Percentiles rank a stretch among this genome's conserved stretches.
These are phyloP conservation scores for Nyctanthes arbortristis DNA, from an alignment of 257 asterid species.

Conservation along the genomic window DNA sequence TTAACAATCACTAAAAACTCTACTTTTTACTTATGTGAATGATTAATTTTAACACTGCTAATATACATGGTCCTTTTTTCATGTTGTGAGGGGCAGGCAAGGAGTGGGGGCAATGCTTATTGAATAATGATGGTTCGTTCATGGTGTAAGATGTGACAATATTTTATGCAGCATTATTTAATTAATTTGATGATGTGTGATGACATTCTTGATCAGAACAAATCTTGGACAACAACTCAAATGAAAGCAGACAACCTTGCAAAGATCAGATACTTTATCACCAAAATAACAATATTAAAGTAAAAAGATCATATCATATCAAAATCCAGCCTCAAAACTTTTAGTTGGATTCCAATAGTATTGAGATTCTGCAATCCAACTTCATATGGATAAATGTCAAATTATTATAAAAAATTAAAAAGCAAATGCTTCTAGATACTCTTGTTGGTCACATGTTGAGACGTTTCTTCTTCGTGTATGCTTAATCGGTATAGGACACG, in stretches of 20 bases:
- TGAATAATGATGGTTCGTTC: too few relatives aligned
- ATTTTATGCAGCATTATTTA: too few relatives aligned
- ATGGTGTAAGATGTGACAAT: too few relatives aligned
- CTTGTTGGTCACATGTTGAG: background rate
- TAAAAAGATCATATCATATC: slow-evolving; percentile 14
- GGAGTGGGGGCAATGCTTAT: too few relatives aligned
- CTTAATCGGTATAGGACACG: too few relatives aligned
- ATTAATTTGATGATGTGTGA: background rate
- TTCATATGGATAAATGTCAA: slow-evolving; percentile 18
- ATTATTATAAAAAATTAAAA: slow-evolving; percentile 17
- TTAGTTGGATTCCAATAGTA: slow-evolving; percentile 22
- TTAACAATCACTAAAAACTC: too few relatives aligned
- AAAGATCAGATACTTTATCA: slow-evolving; percentile 33
- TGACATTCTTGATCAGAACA: slow-evolving; percentile 10
- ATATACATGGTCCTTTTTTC: too few relatives aligned
- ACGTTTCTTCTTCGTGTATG: too few relatives aligned
- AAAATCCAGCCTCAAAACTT: slow-evolving; percentile 28
- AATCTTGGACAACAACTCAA: slow-evolving; percentile 13
- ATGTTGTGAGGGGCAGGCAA: too few relatives aligned
- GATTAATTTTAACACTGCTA: too few relatives aligned
- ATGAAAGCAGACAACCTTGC: slow-evolving; percentile 35
- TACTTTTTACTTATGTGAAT: too few relatives aligned
- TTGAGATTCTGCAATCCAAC: slow-evolving; percentile 48
- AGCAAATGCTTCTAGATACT: background rate
- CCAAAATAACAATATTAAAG: slow-evolving; percentile 5